Percentiles rank a stretch among this genome's conserved stretches.
Evolutionary conservation across 192 early-diverging fungal species (phyloP).

Genomic region (Jimgerdemannia lactiflua): DNA sequence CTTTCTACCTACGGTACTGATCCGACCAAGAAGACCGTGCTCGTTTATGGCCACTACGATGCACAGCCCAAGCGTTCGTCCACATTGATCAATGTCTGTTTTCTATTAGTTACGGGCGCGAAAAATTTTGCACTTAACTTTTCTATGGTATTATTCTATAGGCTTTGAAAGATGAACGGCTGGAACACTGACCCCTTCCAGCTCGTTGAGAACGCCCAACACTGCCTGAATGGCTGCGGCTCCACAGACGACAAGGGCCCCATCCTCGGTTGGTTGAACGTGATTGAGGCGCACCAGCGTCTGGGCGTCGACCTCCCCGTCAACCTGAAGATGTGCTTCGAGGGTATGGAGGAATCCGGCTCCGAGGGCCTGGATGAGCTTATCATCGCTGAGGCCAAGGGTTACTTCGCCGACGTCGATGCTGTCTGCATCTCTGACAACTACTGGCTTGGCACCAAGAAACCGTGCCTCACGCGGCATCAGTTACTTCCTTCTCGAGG

Average conservation of each 20-base stretch:
- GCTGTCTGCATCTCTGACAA: slow-evolving; percentile 98
- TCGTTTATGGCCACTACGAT: slow-evolving; percentile 98
- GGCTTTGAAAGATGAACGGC: slow-evolving; percentile 74
- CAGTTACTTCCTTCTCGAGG: slow-evolving; percentile 48
- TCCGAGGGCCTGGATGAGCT: slow-evolving; percentile 93
- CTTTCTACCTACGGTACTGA: slow-evolving; percentile 90
- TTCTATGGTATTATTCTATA: background rate
- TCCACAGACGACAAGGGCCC: slow-evolving; percentile 98
- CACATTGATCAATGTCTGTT: background rate
- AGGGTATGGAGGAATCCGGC: slow-evolving; percentile 91
- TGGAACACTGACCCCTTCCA: slow-evolving; percentile 94
- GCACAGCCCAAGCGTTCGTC: slow-evolving; percentile 75
- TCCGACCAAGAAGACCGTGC: slow-evolving; percentile 91
- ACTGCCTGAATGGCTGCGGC: slow-evolving; percentile 87
- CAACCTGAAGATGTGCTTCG: slow-evolving; percentile 96
- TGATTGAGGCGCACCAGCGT: slow-evolving; percentile 90
- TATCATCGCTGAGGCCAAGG: slow-evolving; percentile 80
- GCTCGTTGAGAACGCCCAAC: slow-evolving; percentile 80
- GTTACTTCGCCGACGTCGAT: slow-evolving; percentile 90
- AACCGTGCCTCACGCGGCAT: slow-evolving; percentile 95
- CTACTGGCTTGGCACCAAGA: slow-evolving; percentile 96
- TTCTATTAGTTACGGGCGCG: background rate
- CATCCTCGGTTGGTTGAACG: slow-evolving; percentile 96
- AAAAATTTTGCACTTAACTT: background rate
- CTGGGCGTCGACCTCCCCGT: slow-evolving; percentile 90